phyloP scores from a whole-genome alignment of 805 yeast species.

The Candida xiaguanensis region DNA sequence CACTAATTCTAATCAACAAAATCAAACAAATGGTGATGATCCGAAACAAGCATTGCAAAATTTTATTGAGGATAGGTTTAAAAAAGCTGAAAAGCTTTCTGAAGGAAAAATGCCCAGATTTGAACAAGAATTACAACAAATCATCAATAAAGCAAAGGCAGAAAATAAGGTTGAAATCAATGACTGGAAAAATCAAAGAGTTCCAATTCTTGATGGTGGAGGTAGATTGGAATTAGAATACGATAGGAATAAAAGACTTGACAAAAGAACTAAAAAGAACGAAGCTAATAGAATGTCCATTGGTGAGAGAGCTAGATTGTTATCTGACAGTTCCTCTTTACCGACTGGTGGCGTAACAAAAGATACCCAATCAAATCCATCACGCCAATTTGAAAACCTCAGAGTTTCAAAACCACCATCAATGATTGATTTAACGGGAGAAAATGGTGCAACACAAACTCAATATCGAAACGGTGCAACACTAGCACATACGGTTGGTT shows the following conservation, averaged over 20 bases:
- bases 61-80: slow-evolving; percentile 42
- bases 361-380: neutral
- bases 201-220: slow-evolving; percentile 42
- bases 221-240: slow-evolving; percentile 11
- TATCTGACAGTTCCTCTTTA: neutral
- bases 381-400: neutral
- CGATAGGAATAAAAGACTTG: slow-evolving; percentile 1
- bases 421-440: neutral
- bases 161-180: slow-evolving; percentile 42
- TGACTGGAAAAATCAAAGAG: slow-evolving; percentile 50
- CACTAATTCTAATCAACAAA: neutral
- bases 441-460: neutral
- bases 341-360: neutral
- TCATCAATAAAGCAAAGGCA: slow-evolving; percentile 48
- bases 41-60: neutral
- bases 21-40: neutral
- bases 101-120: slow-evolving; percentile 34
- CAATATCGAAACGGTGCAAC: too few species aligned
- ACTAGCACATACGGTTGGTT: too few species aligned
- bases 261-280: neutral
- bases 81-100: slow-evolving; percentile 31
- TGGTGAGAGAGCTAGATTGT: too few species aligned
- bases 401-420: neutral
- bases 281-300: neutral
- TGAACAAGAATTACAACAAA: slow-evolving; percentile 46